Conservation (phyloP, 768 basidiomycete genomes). For the Tulasnella sp. region DNA sequence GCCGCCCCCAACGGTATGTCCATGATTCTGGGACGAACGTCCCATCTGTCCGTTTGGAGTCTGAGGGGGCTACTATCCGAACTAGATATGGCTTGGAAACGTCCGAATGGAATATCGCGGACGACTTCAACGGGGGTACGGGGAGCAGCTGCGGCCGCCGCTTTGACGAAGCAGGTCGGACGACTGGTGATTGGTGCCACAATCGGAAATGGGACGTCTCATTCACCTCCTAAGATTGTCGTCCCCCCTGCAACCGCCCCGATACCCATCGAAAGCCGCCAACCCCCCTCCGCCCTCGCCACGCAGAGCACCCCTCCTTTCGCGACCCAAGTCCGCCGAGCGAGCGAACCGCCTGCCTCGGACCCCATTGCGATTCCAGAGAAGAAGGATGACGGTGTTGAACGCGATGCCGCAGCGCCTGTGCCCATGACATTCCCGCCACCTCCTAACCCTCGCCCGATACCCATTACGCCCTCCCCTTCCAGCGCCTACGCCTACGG, state of each 20-base stretch:
- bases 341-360: neutral
- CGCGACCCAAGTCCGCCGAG: neutral
- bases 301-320: neutral
- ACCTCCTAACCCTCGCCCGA: conserved; percentile 10
- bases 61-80: conserved; percentile 45
- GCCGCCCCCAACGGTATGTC: conserved; percentile 12
- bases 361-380: neutral
- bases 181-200: conserved; percentile 13
- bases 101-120: conserved; percentile 30
- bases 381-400: neutral
- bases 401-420: neutral
- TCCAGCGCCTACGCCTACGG: conserved; percentile 1
- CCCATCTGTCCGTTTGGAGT: conserved; percentile 56
- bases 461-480: neutral
- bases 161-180: conserved; percentile 12
- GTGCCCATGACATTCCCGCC: conserved; percentile 14
- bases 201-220: conserved; percentile 3
- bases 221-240: neutral
- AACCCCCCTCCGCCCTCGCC: neutral
- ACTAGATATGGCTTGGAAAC: no score
- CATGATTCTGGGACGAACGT: conserved; percentile 20
- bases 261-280: conserved; percentile 2
- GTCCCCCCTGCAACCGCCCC: neutral
- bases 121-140: neutral
- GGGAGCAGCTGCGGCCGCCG: conserved; percentile 4